These are phyloP conservation scores for Russula griseocarnosa DNA, from an alignment of 768 basidiomycete genomes.

Conservation along the genomic window DNA sequence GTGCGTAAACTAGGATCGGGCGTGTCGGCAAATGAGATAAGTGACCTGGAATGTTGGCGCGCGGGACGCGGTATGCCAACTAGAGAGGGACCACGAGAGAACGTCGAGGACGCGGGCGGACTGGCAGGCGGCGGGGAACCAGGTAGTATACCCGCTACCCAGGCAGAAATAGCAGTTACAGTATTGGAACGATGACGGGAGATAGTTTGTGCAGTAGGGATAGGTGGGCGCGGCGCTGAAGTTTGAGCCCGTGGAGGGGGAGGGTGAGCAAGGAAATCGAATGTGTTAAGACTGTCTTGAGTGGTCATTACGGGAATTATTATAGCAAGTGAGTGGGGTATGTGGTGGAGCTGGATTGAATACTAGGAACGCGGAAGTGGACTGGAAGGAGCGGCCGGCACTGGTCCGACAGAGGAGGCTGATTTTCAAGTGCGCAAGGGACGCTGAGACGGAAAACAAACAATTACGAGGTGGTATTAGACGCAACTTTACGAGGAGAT, in stretches of 20 bases:
- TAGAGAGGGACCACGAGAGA: constrained; percentile 32
- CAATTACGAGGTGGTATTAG: constrained; percentile 12
- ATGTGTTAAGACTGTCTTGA: constrained; percentile 10
- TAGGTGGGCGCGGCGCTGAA: constrained; percentile 32
- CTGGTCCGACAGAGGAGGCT: neutral
- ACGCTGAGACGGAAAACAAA: constrained; percentile 9
- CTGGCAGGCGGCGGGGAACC: constrained; percentile 54
- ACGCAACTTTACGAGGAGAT: neutral
- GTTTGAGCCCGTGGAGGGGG: constrained; percentile 34
- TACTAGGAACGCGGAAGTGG: neutral
- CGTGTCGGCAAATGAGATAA: constrained; percentile 43
- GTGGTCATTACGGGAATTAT: constrained; percentile 1
- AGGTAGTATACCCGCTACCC: constrained; percentile 65
- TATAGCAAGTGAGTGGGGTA: constrained; percentile 1
- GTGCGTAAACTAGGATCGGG: constrained; percentile 52
- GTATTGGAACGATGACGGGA: constrained; percentile 39
- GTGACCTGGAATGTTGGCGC: constrained; percentile 44
- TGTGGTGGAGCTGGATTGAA: neutral
- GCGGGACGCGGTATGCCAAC: constrained; percentile 32
- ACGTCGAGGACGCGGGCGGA: constrained; percentile 33
- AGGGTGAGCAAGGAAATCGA: constrained; percentile 34
- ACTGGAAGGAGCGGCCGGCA: neutral
- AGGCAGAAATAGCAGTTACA: constrained; percentile 50
- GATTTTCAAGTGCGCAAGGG: neutral
- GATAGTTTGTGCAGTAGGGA: constrained; percentile 26